A percentile compares a stretch with the other conserved stretches of the same genome.
These are phyloP conservation scores for Plasmodium sp. DNA, from an alignment of 169 alveolate species.

Conservation along the genomic window DNA sequence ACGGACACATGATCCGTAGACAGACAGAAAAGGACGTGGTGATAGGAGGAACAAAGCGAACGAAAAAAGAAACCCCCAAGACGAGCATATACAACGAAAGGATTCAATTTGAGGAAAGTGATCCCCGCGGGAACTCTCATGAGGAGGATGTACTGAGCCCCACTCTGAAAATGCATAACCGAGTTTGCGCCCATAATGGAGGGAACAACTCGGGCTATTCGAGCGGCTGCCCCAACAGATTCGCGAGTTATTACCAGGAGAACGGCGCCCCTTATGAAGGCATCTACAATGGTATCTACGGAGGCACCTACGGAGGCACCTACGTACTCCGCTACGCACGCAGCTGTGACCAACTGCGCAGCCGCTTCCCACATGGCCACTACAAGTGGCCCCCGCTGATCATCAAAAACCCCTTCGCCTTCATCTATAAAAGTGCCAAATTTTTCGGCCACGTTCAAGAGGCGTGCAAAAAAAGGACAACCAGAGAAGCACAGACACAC, in stretches of 20 bases:
- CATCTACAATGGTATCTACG: neutral
- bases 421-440: conserved; percentile 19
- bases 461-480: neutral
- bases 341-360: neutral
- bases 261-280: neutral
- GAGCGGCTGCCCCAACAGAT: neutral
- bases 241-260: neutral
- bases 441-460: conserved; percentile 2
- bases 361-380: neutral
- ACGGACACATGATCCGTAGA: neutral
- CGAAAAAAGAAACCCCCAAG: neutral
- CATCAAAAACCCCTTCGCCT: conserved; percentile 43
- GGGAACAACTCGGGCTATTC: neutral
- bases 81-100: conserved; percentile 60
- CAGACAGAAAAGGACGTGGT: neutral
- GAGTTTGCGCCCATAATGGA: neutral
- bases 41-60: neutral
- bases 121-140: neutral
- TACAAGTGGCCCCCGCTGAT: neutral
- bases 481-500: neutral
- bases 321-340: neutral
- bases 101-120: neutral
- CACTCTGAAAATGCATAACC: neutral
- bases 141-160: neutral
- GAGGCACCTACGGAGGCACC: neutral